Percentiles rank a stretch among this genome's conserved stretches.
Conservation (phyloP, 2,329 filamentous ascomycete species). For the Geosmithia putterillii region DNA sequence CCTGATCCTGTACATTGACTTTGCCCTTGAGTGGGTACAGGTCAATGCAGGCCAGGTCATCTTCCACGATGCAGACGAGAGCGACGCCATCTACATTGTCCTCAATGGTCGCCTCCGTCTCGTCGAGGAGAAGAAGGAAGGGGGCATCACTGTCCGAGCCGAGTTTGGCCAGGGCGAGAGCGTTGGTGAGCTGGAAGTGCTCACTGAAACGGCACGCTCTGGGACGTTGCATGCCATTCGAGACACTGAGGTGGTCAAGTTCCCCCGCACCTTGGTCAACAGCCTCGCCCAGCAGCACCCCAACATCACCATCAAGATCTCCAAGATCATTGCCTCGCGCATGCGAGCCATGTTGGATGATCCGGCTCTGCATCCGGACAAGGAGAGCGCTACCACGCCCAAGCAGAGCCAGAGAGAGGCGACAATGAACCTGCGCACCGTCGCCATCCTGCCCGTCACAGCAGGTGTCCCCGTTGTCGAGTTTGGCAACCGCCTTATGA, state of each 20-base stretch:
- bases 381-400: constrained; percentile 48
- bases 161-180: constrained; percentile 97
- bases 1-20: constrained; percentile 91
- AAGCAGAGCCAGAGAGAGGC: constrained; percentile 55
- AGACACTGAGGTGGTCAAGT: constrained; percentile 91
- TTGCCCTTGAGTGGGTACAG: constrained; percentile 96
- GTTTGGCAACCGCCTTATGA: constrained; percentile 81
- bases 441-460: constrained; percentile 83
- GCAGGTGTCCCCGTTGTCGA: constrained; percentile 88
- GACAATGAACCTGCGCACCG: constrained; percentile 82
- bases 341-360: constrained; percentile 86
- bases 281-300: constrained; percentile 94
- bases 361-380: constrained; percentile 53
- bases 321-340: constrained; percentile 91
- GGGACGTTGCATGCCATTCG: constrained; percentile 91
- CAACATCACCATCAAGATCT: constrained; percentile 97
- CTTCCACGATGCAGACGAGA: constrained; percentile 87
- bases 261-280: constrained; percentile 92
- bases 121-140: constrained; percentile 70
- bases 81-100: constrained; percentile 96
- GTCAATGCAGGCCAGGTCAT: constrained; percentile 91
- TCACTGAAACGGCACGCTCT: constrained; percentile 86
- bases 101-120: constrained; percentile 83
- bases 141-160: constrained; percentile 72
- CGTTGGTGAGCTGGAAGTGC: constrained; percentile 89